Evolutionary conservation across 2,329 filamentous ascomycete genomes (phyloP).

Genomic region (Magnaporthiopsis poae): DNA sequence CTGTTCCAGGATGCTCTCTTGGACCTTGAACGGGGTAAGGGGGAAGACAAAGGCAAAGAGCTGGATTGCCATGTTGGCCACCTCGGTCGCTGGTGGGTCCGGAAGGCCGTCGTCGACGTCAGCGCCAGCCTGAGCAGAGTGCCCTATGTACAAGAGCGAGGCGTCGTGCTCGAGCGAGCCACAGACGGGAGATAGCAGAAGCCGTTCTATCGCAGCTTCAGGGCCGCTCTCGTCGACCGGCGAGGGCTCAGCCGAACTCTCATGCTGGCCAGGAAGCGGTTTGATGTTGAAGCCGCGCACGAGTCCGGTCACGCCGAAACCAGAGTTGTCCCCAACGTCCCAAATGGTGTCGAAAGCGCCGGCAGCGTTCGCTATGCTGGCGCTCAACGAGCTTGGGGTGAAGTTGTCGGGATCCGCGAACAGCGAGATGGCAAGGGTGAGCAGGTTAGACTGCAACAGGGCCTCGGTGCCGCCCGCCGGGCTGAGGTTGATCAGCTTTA

Average conservation of each 20-base stretch:
- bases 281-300: constrained; percentile 67
- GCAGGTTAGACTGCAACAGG: constrained; percentile 78
- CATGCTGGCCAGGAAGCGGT: constrained; percentile 60
- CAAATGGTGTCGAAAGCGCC: constrained; percentile 87
- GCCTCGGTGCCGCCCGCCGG: constrained; percentile 77
- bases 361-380: constrained; percentile 81
- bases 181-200: constrained; percentile 63
- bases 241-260: constrained; percentile 33
- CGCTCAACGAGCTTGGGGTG: constrained; percentile 71
- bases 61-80: constrained; percentile 87
- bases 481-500: constrained; percentile 79
- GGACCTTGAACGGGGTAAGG: constrained; percentile 78
- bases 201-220: constrained; percentile 53
- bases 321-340: constrained; percentile 89
- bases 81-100: constrained; percentile 80
- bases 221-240: constrained; percentile 45
- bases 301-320: constrained; percentile 83
- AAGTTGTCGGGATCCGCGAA: constrained; percentile 92
- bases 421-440: constrained; percentile 79
- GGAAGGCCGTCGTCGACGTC: constrained; percentile 33
- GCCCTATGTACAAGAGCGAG: constrained; percentile 61
- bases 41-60: constrained; percentile 87
- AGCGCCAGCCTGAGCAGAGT: neutral
- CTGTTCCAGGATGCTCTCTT: constrained; percentile 92
- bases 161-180: constrained; percentile 84